Conservation (phyloP, 306 rosid species). For the Vigna nakashimae region DNA sequence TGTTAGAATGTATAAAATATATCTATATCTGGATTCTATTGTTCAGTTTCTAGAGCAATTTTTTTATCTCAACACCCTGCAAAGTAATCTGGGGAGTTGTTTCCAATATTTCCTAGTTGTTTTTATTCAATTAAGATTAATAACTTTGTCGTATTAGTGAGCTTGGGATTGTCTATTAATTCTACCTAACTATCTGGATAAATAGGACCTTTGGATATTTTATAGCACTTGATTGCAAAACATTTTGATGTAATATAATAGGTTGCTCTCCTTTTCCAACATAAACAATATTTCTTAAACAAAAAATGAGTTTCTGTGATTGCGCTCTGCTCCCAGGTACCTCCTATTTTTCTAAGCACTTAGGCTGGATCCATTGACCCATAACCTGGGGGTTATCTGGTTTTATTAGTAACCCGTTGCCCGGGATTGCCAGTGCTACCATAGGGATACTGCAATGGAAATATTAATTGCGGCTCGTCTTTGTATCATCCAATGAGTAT, state of each 20-base stretch:
- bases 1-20: conserved; percentile 8
- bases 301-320: conserved; percentile 12
- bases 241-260: neutral
- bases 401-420: neutral
- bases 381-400: neutral
- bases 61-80: neutral
- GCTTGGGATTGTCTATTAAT: conserved; percentile 2
- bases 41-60: neutral
- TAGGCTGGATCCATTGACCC: conserved; percentile 15
- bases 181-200: neutral
- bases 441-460: conserved; percentile 13
- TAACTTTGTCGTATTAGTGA: neutral
- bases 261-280: conserved; percentile 1
- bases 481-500: conserved; percentile 31
- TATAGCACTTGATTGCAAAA: neutral
- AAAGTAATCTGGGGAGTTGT: neutral
- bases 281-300: neutral
- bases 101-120: neutral
- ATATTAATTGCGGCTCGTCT: neutral
- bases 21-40: neutral
- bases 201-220: conserved; percentile 7
- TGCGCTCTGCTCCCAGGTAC: neutral
- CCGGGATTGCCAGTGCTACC: conserved; percentile 15
- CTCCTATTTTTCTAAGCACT: neutral
- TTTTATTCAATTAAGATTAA: conserved; percentile 6